Evolutionary conservation across 1,284 basidiomycete genomes (phyloP).

Genomic region (Leucoagaricus sp.): DNA sequence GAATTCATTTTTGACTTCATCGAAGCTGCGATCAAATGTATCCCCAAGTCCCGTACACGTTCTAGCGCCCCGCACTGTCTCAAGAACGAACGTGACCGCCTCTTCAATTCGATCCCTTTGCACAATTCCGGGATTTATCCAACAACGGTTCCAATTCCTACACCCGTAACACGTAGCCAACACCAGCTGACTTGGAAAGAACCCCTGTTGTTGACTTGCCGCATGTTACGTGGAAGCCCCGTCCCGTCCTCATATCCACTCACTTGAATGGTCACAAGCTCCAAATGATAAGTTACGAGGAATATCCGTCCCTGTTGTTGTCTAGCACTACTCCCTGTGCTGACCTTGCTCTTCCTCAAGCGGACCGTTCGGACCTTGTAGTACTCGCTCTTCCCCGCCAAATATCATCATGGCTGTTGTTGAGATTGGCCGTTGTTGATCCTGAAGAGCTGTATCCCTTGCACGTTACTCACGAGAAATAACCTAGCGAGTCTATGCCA

Average conservation of each 20-base stretch:
- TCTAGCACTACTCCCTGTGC: background rate
- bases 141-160: background rate
- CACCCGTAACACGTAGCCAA: background rate
- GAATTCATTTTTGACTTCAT: no score
- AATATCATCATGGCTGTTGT: background rate
- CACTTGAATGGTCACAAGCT: background rate
- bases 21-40: no score
- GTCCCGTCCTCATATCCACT: background rate
- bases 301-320: background rate
- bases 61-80: background rate
- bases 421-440: constrained; percentile 6
- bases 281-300: background rate
- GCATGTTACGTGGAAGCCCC: background rate
- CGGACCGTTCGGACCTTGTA: constrained; percentile 5
- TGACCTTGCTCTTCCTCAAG: background rate
- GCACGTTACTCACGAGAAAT: background rate
- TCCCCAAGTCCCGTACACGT: no score
- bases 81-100: background rate
- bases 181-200: background rate
- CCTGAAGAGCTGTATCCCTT: background rate
- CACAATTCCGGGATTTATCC: constrained; percentile 6
- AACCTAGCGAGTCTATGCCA: background rate
- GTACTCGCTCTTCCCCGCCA: background rate
- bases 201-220: background rate
- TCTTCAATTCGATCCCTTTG: background rate